Evolutionary conservation across 371 early-diverging fungal genomes (phyloP), one percentile per base, ranked within the genome.

Genomic region (Lichtheimia hyalospora): DNA sequence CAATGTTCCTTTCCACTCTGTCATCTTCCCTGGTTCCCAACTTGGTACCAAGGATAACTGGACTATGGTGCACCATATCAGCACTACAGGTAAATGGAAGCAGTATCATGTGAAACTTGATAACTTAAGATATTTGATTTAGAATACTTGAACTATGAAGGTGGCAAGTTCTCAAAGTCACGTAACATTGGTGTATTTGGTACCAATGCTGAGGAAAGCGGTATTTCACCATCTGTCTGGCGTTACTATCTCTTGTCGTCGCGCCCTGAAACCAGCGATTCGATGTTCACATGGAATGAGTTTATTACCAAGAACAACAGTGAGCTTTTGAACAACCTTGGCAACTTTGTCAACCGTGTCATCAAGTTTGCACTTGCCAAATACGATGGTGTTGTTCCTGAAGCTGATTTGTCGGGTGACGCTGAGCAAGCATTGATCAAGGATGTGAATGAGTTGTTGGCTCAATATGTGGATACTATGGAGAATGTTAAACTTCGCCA

Each of bases 1-100:
- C 79, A 99, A 99, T 64, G 99, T 99, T 13, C 96, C 98, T 41
- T 99, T 99, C 93, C 99, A 99, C 75, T 93, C 99, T 5, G 95
- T 99, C 54, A 89, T 99, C 50, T 99, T 99, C 91, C 99, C 99
- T 25, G 90, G 88, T 60, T 78, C 91, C 34, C 80, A 98, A 67
- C 74, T 96, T 16, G 99, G 94, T 63, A 92, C 97, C 8, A 84
- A 86, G 39, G 95, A 98, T 40, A 60, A 85, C 6, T 98, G 94
- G 90, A 98, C 97, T 15, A 56, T 96, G 57, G 82, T 98, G 54
- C 89, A 97, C 76, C 92, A 93, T 70, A 84, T 99, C 54, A 93
- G 89, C 67, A 94, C 97, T 44, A 97, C 99, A 41, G 93, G 90
- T 90, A 79, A 48, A 81, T 61, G 21, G 3, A 48, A 1, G 25